phyloP scores from a whole-genome alignment of 192 early-diverging fungal species.

The Endogone sp. region DNA sequence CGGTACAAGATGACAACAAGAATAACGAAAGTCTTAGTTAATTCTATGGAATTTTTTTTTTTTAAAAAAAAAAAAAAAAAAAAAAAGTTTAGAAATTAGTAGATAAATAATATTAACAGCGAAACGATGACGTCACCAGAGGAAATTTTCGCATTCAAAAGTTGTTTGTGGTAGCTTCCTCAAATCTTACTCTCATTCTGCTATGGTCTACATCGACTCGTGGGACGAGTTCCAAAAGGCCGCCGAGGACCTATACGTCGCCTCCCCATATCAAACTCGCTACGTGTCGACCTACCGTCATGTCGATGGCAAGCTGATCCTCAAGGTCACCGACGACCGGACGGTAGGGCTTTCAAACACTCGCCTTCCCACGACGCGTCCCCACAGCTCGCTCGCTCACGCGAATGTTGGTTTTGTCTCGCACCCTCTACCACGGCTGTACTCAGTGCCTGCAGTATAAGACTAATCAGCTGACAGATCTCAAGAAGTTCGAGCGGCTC shows the following conservation, averaged over 20 bases:
- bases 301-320: slow-evolving; percentile 60
- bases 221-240: slow-evolving; percentile 79
- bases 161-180: too few species aligned
- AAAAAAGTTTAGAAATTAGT: too few species aligned
- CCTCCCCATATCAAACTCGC: slow-evolving; percentile 46
- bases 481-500: slow-evolving; percentile 68
- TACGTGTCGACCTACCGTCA: slow-evolving; percentile 67
- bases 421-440: neutral
- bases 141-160: too few species aligned
- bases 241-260: slow-evolving; percentile 63
- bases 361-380: neutral
- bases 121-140: too few species aligned
- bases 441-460: slow-evolving; percentile 56
- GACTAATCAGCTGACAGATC: slow-evolving; percentile 63
- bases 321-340: slow-evolving; percentile 72
- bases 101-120: too few species aligned
- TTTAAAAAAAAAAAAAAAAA: too few species aligned
- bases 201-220: slow-evolving; percentile 67
- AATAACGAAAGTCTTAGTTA: too few species aligned
- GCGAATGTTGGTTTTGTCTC: neutral
- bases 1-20: too few species aligned
- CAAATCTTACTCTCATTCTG: too few species aligned
- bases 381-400: too few species aligned
- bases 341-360: slow-evolving; percentile 44
- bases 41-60: too few species aligned